phyloP scores from a whole-genome alignment of 75 land plant genomes.

The Pinus tabuliformis region DNA sequence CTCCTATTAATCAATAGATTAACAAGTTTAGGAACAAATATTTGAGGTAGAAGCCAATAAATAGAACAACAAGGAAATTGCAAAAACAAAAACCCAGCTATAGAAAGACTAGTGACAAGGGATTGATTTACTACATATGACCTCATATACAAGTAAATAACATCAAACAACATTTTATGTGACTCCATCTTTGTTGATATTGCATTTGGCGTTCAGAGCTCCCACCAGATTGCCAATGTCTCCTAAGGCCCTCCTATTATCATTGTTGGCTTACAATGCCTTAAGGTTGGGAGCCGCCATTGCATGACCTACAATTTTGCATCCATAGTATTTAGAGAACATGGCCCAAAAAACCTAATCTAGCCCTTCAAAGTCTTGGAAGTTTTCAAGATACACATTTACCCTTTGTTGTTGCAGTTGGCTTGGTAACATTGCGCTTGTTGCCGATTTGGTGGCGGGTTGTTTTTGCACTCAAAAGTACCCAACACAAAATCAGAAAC shows the following conservation, averaged over 20 bases:
- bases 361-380: not conserved
- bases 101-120: no score
- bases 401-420: not conserved
- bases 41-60: not conserved
- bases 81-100: not conserved
- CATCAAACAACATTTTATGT: not conserved
- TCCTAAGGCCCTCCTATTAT: conserved; percentile 64
- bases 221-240: conserved; percentile 79
- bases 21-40: no score
- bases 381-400: not conserved
- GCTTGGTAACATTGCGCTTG: not conserved
- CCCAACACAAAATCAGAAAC: no score
- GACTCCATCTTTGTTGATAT: conserved; percentile 33
- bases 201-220: conserved; percentile 26
- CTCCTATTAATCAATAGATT: conserved; percentile 30
- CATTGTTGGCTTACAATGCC: conserved; percentile 20
- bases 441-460: no score
- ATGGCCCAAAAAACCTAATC: not conserved
- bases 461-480: no score
- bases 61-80: not conserved
- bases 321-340: not conserved
- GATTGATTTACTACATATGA: no score
- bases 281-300: conserved; percentile 20
- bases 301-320: not conserved
- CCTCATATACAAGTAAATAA: not conserved